Percentiles rank a stretch among this genome's conserved stretches.
Evolutionary conservation across 345 rosid genomes (phyloP).

Genomic region (Hibiscus trionum): DNA sequence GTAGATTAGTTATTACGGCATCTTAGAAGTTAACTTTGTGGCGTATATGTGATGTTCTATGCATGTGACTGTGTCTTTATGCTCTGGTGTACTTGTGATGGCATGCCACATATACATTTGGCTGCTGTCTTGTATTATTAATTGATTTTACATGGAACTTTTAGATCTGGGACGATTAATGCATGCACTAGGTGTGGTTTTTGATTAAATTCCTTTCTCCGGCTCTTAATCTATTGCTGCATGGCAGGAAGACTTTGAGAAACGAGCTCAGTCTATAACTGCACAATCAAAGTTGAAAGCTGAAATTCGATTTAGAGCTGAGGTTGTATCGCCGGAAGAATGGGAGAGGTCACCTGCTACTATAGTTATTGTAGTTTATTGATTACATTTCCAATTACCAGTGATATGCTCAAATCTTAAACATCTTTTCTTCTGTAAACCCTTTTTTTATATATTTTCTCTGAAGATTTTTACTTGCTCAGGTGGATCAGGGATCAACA

Average conservation of each 20-base stretch:
- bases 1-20: neutral
- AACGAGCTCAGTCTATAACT: slow-evolving; percentile 67
- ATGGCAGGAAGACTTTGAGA: slow-evolving; percentile 80
- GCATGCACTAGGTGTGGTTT: neutral
- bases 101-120: neutral
- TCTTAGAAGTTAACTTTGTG: neutral
- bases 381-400: neutral
- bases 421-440: neutral
- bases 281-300: slow-evolving; percentile 81
- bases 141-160: neutral
- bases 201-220: slow-evolving; percentile 5
- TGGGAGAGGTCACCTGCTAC: slow-evolving; percentile 76
- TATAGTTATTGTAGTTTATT: neutral
- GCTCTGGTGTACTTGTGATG: neutral
- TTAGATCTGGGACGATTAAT: neutral
- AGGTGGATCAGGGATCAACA: slow-evolving; percentile 96
- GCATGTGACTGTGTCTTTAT: neutral
- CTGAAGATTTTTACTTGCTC: slow-evolving; percentile 10
- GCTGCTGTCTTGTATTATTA: neutral
- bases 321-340: slow-evolving; percentile 63
- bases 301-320: slow-evolving; percentile 76
- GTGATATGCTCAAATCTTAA: neutral
- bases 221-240: slow-evolving; percentile 12
- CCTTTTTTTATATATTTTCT: neutral
- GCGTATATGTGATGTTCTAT: neutral